Evolutionary conservation across 129 eudicot genomes (phyloP), one percentile per base, ranked within the genome.

Genomic region (Glebionis coronaria): DNA sequence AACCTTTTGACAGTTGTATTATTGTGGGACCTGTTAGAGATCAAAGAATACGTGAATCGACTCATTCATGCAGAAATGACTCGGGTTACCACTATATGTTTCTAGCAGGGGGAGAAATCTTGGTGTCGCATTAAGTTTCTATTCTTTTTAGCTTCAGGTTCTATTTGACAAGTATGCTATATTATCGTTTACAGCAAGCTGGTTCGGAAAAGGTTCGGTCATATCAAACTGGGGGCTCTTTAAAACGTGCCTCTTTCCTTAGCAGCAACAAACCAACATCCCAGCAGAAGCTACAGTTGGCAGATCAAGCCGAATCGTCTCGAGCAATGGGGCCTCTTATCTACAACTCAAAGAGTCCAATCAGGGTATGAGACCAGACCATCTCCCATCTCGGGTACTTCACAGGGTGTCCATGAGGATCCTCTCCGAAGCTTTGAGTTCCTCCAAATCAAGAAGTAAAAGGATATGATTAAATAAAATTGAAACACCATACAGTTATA

Each of bases 361-460:
- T 68, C 80, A 11, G 84, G 87, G 14, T 9, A 68, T 21, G 95
- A 87, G 1, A 35, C 84, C 12, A 76, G 82, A 63, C 75, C 87
- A 31, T 61, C 84, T 54, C 49, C 87, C 6, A 72, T 79, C 35
- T 79, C 88, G 60, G 94, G 95, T 25, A 65, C 82, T 63, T 58
- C 85, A 44, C 84, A 85, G 70, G 89, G 82, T 25, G 68, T 50
- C 18, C 80, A n/a, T n/a, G n/a, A n/a, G n/a, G n/a, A n/a, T n/a
- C n/a, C n/a, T n/a, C n/a, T n/a, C n/a, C n/a, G n/a, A 85, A n/a
- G n/a, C n/a, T n/a, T n/a, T 3, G 94, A 81, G 47, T 74, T 84
- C 71, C 95, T 93, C 54, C 88, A 90, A 8, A 75, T 93, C 82
- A 82, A 92, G 74, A 93, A 93, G 82, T 86, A 44, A 85, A 55